phyloP scores from a whole-genome alignment of 148 eudicot species.

The Rheum nobile region DNA sequence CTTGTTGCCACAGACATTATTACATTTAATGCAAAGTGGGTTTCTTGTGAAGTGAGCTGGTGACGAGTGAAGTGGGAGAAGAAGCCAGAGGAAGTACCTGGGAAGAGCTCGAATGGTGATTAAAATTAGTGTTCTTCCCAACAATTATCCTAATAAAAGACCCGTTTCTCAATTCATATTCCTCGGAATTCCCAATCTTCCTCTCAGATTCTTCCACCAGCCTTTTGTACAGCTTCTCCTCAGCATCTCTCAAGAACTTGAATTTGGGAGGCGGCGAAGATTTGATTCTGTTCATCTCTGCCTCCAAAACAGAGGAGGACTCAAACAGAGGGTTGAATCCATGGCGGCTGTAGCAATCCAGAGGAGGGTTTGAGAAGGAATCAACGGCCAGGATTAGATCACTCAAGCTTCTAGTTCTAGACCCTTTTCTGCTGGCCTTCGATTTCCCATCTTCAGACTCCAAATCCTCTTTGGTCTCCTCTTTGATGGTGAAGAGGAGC shows the following conservation, averaged over 20 bases:
- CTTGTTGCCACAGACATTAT: neutral
- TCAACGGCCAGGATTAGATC: constrained; percentile 47
- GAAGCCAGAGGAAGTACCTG: neutral
- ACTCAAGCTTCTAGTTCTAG: constrained; percentile 61
- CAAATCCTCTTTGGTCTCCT: constrained; percentile 69
- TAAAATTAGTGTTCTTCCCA: neutral
- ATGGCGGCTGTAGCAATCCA: neutral
- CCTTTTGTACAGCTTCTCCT: constrained; percentile 44
- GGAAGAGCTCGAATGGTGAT: neutral
- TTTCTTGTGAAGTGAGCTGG: neutral
- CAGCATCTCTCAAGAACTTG: constrained; percentile 70
- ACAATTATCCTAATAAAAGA: constrained; percentile 44
- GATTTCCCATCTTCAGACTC: constrained; percentile 50
- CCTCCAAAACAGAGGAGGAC: constrained; percentile 26
- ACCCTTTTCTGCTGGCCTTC: constrained; percentile 33
- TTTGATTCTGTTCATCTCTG: constrained; percentile 37
- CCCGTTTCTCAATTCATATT: constrained; percentile 21
- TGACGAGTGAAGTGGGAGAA: neutral
- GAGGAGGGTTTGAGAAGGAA: constrained; percentile 42
- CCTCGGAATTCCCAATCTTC: neutral
- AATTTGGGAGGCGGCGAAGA: constrained; percentile 69
- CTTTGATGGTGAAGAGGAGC: constrained; percentile 58
- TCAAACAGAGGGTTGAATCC: constrained; percentile 37
- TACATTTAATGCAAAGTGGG: neutral
- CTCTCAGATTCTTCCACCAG: neutral